phyloP scores from a whole-genome alignment of 805 yeast species.

The Lipomyces yamadae region DNA sequence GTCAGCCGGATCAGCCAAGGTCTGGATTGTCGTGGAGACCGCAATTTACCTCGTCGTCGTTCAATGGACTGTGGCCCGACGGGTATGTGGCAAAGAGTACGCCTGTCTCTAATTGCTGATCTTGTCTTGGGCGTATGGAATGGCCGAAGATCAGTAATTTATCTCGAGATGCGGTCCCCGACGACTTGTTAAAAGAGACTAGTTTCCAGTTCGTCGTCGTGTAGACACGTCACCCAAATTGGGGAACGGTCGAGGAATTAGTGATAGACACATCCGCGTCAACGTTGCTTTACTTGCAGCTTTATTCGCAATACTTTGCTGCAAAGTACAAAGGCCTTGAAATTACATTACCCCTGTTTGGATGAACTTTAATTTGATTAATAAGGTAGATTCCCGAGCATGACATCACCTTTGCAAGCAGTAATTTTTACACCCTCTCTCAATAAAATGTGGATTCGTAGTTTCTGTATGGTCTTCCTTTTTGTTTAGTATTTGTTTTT shows the following conservation, averaged over 20 bases:
- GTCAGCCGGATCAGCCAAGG: not conserved
- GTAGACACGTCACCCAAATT: slow-evolving; percentile 4
- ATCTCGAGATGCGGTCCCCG: not conserved
- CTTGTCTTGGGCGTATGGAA: not conserved
- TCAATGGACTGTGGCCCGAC: not conserved
- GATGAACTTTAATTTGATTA: not conserved
- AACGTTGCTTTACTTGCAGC: not conserved
- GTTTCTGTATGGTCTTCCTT: too few species aligned
- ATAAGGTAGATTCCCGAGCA: too few species aligned
- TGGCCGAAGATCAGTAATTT: not conserved
- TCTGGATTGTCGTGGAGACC: not conserved
- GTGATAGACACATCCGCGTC: not conserved
- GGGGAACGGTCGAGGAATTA: not conserved
- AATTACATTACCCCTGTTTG: not conserved
- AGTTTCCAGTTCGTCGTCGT: not conserved
- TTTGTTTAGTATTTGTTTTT: too few species aligned
- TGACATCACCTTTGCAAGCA: too few species aligned
- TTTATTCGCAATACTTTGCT: not conserved
- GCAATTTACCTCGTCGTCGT: not conserved
- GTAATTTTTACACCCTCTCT: too few species aligned
- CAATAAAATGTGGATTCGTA: too few species aligned
- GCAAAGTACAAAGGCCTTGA: not conserved
- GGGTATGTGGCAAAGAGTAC: not conserved
- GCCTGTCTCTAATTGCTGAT: not conserved
- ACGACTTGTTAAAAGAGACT: not conserved